Evolutionary conservation across 345 rosid species (phyloP), one percentile per base, ranked within the genome.

Genomic region (Erysimum cheiranthoides): DNA sequence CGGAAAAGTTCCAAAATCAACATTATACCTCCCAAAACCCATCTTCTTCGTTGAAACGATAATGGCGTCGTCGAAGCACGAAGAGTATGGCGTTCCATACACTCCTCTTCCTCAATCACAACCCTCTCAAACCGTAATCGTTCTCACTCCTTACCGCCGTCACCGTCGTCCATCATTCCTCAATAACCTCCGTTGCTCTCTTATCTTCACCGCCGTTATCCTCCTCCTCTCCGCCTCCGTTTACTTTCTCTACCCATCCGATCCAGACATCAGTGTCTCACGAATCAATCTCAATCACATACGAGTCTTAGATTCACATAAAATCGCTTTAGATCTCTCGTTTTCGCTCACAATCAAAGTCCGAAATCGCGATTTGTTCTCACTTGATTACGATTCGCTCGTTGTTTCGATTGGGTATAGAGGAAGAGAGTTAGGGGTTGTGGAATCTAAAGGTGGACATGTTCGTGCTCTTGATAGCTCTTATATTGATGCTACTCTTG

Each of bases 341-440:
- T 90, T 92, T 78, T 77, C 83, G 3, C 82, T 92, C 51, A 73
- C 89, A 27, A 58, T 90, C 79, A 84, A 73, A 81, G 91, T 94
- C 64, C 76, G 43, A 11, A 94, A 92, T 73, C 73, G 80, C 5
- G 93, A 94, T 56, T 81, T 86, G 82, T 87, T 86, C 83, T 86
- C 96, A 5, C 78, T 94, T 1, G 79, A 84, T 31, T 88, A 89
- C 70, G 80, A 86, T 21, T 81, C 89, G 27, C 88, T 94, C 6
- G 70, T 53, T 14, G 91, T 87, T 16, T 85, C 90, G 36, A 79
- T 94, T 56, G 94, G 97, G 61, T 94, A 92, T 75, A 70, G 93
- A 76, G 97, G 89, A 71, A 84, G 87, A 75, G 85, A 88, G 84
- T 80, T 94, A 56, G 97, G 96, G 73, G 25, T 85, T 43, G 92